A percentile compares a stretch with the other conserved stretches of the same genome.
Evolutionary conservation across 2,329 filamentous ascomycete genomes (phyloP).

Genomic region (Rasamsonia emersonii): DNA sequence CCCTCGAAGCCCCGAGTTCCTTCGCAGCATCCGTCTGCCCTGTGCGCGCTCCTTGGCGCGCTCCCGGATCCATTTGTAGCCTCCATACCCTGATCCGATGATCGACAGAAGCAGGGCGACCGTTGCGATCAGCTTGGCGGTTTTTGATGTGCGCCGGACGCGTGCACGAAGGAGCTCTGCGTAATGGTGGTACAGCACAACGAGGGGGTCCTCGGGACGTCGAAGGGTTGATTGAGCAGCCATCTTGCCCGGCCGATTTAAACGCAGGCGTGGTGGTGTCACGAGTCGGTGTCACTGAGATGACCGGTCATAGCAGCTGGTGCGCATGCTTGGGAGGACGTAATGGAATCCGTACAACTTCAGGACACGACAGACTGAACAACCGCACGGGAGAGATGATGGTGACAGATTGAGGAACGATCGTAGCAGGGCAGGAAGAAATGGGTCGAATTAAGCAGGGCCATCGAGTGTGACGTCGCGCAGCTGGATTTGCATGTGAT

Average conservation of each 20-base stretch:
- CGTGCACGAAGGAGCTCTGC: conserved; percentile 39
- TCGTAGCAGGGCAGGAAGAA: no score
- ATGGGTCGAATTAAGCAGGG: no score
- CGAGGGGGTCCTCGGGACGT: conserved; percentile 57
- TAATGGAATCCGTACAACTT: no score
- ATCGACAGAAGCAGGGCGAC: conserved; percentile 70
- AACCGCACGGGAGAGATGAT: no score
- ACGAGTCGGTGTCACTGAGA: no score
- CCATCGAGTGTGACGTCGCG: no score
- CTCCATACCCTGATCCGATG: conserved; percentile 68
- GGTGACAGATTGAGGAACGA: no score
- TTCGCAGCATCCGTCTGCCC: conserved; percentile 70
- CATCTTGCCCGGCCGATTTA: conserved; percentile 44
- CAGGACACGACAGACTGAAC: no score
- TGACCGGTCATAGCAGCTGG: no score
- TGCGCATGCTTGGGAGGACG: no score
- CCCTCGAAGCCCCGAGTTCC: conserved; percentile 85
- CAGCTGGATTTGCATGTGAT: no score
- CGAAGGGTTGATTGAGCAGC: conserved; percentile 79
- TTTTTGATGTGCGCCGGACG: conserved; percentile 58
- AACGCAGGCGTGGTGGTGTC: no score
- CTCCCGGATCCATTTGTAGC: conserved; percentile 66
- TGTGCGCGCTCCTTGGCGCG: conserved; percentile 71
- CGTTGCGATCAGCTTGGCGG: conserved; percentile 65
- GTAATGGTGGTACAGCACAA: conserved; percentile 49